phyloP scores from a whole-genome alignment of 768 basidiomycete genomes.

The Tulasnella sp. region DNA sequence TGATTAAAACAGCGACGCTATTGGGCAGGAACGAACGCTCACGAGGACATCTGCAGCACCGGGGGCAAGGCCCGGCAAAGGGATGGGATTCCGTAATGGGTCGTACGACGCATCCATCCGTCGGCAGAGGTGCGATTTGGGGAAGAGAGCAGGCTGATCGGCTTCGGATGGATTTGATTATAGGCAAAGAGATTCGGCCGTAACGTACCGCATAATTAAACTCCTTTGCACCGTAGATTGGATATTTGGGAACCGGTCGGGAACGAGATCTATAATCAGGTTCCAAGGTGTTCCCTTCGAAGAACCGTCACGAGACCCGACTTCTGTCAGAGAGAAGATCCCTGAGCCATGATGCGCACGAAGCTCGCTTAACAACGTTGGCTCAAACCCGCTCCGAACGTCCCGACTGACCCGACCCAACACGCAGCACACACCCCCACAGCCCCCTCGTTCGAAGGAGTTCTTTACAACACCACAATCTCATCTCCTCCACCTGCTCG shows the following conservation, averaged over 20 bases:
- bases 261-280: conserved; percentile 2
- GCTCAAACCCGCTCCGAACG: neutral
- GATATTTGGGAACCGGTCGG: neutral
- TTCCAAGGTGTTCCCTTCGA: neutral
- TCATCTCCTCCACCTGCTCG: neutral
- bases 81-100: conserved; percentile 1
- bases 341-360: neutral
- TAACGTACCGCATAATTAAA: conserved; percentile 4
- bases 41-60: neutral
- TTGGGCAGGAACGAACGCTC: neutral
- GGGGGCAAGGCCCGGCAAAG: neutral
- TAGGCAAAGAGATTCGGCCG: neutral
- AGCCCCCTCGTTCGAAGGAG: neutral
- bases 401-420: neutral
- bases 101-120: neutral
- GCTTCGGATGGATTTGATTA: neutral
- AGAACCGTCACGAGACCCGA: neutral
- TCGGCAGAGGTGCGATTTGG: neutral
- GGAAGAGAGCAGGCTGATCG: neutral
- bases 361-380: conserved; percentile 7
- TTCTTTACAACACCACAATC: no score
- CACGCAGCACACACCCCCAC: neutral
- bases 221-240: neutral
- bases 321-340: neutral
- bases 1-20: neutral